A percentile compares a stretch with the other conserved stretches of the same genome.
Evolutionary conservation across 495 filamentous ascomycete species (phyloP).

Genomic region (Clohesyomyces aquaticus): DNA sequence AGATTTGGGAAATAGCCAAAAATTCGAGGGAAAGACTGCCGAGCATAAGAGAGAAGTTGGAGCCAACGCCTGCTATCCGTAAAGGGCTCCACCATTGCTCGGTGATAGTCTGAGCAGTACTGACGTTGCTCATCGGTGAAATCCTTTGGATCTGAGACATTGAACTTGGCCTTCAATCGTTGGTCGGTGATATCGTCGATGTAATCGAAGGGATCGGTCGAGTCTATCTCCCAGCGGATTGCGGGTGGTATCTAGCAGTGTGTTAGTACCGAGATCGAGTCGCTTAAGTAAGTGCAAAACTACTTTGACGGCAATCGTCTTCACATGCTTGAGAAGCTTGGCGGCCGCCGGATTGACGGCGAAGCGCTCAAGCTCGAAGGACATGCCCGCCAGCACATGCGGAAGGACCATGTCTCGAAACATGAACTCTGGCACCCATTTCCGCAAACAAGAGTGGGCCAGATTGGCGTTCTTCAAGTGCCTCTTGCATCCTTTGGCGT

Average conservation of each 20-base stretch:
- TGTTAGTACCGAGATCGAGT: not conserved
- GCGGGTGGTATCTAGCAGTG: constrained; percentile 25
- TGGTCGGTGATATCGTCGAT: constrained; percentile 12
- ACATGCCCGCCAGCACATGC: constrained; percentile 5
- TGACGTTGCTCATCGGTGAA: constrained; percentile 1
- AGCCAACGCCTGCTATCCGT: constrained; percentile 13
- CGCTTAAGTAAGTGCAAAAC: not conserved
- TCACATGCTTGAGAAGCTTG: constrained; percentile 24
- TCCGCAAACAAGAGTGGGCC: constrained; percentile 19
- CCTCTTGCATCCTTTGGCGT: constrained; percentile 9
- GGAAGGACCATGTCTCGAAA: constrained; percentile 30
- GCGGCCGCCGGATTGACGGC: not conserved
- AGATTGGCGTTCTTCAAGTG: constrained; percentile 34
- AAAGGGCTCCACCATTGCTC: constrained; percentile 23
- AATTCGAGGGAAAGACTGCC: not conserved
- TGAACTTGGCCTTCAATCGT: constrained; percentile 1
- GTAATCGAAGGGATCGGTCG: not conserved
- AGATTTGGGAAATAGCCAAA: constrained; percentile 18
- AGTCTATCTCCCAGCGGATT: constrained; percentile 24
- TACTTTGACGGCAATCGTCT: constrained; percentile 20
- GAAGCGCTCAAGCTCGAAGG: constrained; percentile 21
- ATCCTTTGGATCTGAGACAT: not conserved
- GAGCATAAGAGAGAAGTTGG: constrained; percentile 1
- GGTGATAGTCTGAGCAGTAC: constrained; percentile 18
- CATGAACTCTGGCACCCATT: constrained; percentile 32